A percentile compares a stretch with the other conserved stretches of the same genome.
These are phyloP conservation scores for Poa pratensis DNA, from an alignment of 176 grass and related monocot species.

Conservation along the genomic window DNA sequence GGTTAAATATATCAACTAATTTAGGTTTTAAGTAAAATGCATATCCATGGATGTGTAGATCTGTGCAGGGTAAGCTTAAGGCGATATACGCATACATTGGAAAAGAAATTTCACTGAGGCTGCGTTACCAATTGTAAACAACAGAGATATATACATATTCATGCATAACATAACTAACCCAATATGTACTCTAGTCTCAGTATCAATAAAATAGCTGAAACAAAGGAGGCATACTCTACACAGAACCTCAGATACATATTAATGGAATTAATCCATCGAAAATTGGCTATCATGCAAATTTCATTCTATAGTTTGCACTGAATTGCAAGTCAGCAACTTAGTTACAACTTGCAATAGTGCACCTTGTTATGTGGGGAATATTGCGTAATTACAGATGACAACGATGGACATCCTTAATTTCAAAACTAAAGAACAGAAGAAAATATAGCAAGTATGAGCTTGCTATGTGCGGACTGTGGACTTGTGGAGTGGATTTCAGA, in stretches of 20 bases:
- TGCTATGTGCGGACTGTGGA: too few relatives aligned
- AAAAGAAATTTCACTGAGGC: background rate
- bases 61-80: background rate
- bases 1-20: background rate
- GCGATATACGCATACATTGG: background rate
- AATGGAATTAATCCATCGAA: background rate
- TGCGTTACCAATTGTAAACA: background rate
- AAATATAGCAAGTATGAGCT: background rate
- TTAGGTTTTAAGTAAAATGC: background rate
- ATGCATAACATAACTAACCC: background rate
- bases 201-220: background rate
- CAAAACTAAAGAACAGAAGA: background rate
- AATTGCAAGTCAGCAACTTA: background rate
- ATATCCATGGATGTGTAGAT: background rate
- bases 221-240: background rate
- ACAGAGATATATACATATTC: background rate
- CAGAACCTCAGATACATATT: background rate
- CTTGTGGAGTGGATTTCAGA: too few relatives aligned
- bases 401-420: background rate
- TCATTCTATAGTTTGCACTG: too few relatives aligned
- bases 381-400: background rate
- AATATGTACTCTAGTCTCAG: background rate
- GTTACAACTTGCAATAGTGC: constrained; percentile 2
- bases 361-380: background rate
- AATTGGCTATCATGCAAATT: background rate